Percentiles rank a stretch among this genome's conserved stretches.
These are phyloP conservation scores for Penicillium sp. DNA, from an alignment of 2,329 filamentous ascomycete species.

Conservation along the genomic window DNA sequence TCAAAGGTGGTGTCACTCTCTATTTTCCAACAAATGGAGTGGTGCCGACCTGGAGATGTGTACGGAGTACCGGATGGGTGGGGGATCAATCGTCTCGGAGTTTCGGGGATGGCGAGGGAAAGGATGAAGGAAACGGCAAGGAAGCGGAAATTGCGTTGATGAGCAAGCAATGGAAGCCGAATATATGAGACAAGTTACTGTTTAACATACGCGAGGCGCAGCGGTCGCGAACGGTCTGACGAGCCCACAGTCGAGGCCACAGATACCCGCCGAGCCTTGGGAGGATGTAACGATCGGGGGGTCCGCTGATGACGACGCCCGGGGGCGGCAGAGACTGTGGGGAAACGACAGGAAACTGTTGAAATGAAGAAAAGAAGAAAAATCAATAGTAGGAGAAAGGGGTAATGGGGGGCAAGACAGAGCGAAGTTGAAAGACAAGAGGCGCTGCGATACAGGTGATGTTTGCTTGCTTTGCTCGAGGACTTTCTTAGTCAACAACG, in stretches of 20 bases:
- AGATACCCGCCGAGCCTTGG: constrained; percentile 18
- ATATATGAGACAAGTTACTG: constrained; percentile 6
- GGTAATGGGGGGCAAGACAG: constrained; percentile 5
- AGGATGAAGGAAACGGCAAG: not conserved
- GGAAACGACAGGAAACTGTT: not conserved
- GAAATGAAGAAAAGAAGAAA: not conserved
- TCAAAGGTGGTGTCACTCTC: not conserved
- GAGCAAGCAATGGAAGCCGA: not conserved
- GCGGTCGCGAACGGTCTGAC: constrained; percentile 16
- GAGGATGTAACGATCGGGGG: constrained; percentile 4
- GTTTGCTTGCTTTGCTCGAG: constrained; percentile 22
- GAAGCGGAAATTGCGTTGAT: not conserved
- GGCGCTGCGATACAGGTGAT: constrained; percentile 24
- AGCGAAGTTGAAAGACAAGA: constrained; percentile 1
- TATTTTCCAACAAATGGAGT: not conserved
- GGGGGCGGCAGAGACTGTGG: not conserved
- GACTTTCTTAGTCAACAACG: constrained; percentile 10
- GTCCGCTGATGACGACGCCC: constrained; percentile 3
- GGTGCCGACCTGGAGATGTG: not conserved
- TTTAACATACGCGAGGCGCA: constrained; percentile 8
- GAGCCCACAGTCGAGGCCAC: constrained; percentile 12
- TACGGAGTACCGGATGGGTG: not conserved
- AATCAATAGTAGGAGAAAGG: not conserved
- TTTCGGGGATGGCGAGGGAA: not conserved
- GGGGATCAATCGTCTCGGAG: not conserved